phyloP scores from a whole-genome alignment of 306 rosid species.

The Neltuma alba region DNA sequence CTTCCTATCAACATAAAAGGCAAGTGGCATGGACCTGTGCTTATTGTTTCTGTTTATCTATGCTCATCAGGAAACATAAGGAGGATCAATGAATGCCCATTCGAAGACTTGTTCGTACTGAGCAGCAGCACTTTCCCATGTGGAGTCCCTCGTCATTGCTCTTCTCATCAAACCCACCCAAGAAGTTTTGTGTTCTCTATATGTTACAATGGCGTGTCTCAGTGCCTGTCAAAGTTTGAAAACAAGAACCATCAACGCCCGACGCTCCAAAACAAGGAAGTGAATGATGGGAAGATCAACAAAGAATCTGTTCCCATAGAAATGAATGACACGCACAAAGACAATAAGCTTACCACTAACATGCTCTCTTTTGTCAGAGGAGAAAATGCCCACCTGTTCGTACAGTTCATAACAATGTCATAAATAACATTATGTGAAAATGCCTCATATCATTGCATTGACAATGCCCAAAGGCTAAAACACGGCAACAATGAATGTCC shows the following conservation, averaged over 20 bases:
- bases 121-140: conserved; percentile 78
- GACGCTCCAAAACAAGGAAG: background rate
- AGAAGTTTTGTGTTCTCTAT: conserved; percentile 62
- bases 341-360: conserved; percentile 62
- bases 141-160: conserved; percentile 70
- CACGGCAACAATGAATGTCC: no score
- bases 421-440: conserved; percentile 15
- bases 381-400: conserved; percentile 85
- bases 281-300: background rate
- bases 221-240: conserved; percentile 54
- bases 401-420: conserved; percentile 34
- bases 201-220: conserved; percentile 57
- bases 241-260: background rate
- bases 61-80: conserved; percentile 47
- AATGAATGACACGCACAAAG: background rate
- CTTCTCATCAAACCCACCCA: conserved; percentile 82
- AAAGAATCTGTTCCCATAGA: conserved; percentile 1
- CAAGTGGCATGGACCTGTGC: background rate
- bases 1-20: conserved; percentile 10
- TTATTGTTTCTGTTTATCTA: background rate
- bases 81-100: conserved; percentile 73
- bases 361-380: conserved; percentile 75
- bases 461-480: background rate
- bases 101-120: conserved; percentile 76
- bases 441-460: background rate